Evolutionary conservation across 2,329 filamentous ascomycete species (phyloP).

Genomic region (Ceratocystis cubensis): DNA sequence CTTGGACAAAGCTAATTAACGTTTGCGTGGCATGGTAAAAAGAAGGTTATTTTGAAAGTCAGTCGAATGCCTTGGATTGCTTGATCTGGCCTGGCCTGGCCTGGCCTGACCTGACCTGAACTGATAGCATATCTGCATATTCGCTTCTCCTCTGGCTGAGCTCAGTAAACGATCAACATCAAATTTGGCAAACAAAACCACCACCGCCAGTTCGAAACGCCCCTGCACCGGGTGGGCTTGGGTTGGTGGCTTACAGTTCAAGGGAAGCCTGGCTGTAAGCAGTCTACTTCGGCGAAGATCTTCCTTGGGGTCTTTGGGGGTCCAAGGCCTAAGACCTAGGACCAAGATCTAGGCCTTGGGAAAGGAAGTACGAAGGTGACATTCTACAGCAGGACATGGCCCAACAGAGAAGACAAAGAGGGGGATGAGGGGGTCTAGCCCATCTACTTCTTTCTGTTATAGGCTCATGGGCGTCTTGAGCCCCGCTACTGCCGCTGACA

Average conservation of each 20-base stretch:
- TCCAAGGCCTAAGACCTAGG: background rate
- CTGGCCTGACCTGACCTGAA: too few relatives aligned
- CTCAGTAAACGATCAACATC: background rate
- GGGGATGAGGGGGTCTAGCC: background rate
- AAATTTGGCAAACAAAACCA: background rate
- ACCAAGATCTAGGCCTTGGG: background rate
- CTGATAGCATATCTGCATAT: too few relatives aligned
- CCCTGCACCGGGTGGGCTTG: background rate
- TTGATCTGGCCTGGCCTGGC: too few relatives aligned
- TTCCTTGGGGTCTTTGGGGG: background rate
- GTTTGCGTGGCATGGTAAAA: background rate
- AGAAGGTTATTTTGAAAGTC: too few relatives aligned
- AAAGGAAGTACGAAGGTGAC: background rate
- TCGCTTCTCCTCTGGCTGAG: background rate
- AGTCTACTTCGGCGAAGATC: background rate
- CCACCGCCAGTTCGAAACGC: conserved; percentile 1
- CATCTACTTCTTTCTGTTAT: background rate
- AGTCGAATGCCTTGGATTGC: too few relatives aligned
- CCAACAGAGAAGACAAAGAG: background rate
- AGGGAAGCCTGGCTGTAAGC: background rate
- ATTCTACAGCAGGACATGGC: background rate
- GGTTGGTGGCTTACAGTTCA: background rate
- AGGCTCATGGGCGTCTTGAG: background rate
- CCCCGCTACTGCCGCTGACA: background rate
- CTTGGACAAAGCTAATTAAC: background rate